These are phyloP conservation scores for Fusarium graminum DNA, from an alignment of 2,329 filamentous ascomycete species.

Conservation along the genomic window DNA sequence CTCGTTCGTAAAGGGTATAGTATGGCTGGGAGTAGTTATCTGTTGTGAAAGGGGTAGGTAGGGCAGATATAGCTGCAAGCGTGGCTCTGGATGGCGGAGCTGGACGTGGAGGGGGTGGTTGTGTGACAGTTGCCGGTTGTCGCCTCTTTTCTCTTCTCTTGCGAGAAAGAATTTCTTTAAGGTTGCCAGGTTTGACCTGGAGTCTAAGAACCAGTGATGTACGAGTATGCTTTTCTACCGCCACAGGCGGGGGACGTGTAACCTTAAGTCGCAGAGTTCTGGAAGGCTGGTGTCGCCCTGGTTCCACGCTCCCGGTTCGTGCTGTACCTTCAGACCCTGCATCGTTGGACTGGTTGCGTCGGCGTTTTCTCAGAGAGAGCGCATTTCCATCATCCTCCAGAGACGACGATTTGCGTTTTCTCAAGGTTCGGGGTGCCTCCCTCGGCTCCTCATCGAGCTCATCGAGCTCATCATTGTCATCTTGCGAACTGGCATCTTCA, in stretches of 20 bases:
- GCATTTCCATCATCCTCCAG: slow-evolving; percentile 70
- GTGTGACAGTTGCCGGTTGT: slow-evolving; percentile 38
- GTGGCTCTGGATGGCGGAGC: slow-evolving; percentile 43
- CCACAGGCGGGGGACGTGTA: slow-evolving; percentile 57
- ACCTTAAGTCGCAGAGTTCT: slow-evolving; percentile 71
- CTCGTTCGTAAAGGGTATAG: slow-evolving; percentile 89
- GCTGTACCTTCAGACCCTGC: slow-evolving; percentile 54
- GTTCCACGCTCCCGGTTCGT: slow-evolving; percentile 50
- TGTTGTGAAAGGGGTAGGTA: slow-evolving; percentile 69
- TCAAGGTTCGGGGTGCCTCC: slow-evolving; percentile 79
- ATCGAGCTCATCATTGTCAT: slow-evolving; percentile 17
- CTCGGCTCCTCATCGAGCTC: slow-evolving; percentile 25
- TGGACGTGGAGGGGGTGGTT: slow-evolving; percentile 45
- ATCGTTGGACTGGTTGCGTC: slow-evolving; percentile 62
- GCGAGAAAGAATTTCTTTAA: slow-evolving; percentile 56
- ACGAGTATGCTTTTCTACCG: slow-evolving; percentile 56
- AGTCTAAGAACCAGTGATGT: slow-evolving; percentile 55
- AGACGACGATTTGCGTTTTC: slow-evolving; percentile 87
- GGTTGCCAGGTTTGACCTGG: slow-evolving; percentile 55
- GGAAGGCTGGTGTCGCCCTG: slow-evolving; percentile 56
- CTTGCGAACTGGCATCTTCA: slow-evolving; percentile 31
- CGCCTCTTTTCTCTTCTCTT: slow-evolving; percentile 53
- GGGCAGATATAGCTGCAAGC: slow-evolving; percentile 48
- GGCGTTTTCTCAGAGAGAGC: slow-evolving; percentile 66
- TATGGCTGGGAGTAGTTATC: slow-evolving; percentile 80